Base-by-base conservation (phyloP, 441 rosid genomes). In the Euphorbia schlechtendalii region DNA sequence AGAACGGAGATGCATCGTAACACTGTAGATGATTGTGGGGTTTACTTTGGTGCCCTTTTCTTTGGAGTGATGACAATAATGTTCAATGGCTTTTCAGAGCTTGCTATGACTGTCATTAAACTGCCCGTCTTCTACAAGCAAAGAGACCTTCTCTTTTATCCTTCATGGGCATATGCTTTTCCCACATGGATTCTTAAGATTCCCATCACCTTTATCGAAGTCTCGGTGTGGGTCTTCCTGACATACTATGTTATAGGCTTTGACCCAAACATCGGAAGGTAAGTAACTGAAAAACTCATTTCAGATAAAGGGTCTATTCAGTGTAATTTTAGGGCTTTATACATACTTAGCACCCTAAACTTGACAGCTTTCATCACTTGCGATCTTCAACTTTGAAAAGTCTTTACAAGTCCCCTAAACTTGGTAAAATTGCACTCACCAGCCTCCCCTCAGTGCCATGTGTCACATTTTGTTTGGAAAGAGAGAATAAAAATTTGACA, bases 121-220 rank as follows among this genome's bases (percentile, higher is more conserved):
- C 96, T 88, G 70, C 88, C 88, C 17, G 85, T 88, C 54, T 88
- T 88, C 63, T 86, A 81, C 82, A 88, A 86, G 74, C 96, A 88
- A 71, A 77, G 96, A 25, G 96, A 86, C 65, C 80, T 78, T 24
- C 81, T 77, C 28, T 88, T 88, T 78, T 84, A 71, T 71, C 96
- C 96, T 64, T 64, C 90, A 0, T 88, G 96, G 92, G 78, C 83
- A 0, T 88, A 81, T 71, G 74, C 87, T 51, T 69, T 88, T 20
- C 96, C 96, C 46, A 70, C 82, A 56, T 85, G 86, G 88, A 77
- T 89, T 72, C 84, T 89, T 22, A 85, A 83, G 78, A 80, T 89
- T 54, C 96, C 93, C 4, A 70, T 85, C 56, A 70, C 85, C 30
- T 54, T 85, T 24, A 21, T 78, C 21, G 91, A 87, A 74, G 88